phyloP scores from a whole-genome alignment of 2,329 filamentous ascomycete species.

The Beauveria medogensis region DNA sequence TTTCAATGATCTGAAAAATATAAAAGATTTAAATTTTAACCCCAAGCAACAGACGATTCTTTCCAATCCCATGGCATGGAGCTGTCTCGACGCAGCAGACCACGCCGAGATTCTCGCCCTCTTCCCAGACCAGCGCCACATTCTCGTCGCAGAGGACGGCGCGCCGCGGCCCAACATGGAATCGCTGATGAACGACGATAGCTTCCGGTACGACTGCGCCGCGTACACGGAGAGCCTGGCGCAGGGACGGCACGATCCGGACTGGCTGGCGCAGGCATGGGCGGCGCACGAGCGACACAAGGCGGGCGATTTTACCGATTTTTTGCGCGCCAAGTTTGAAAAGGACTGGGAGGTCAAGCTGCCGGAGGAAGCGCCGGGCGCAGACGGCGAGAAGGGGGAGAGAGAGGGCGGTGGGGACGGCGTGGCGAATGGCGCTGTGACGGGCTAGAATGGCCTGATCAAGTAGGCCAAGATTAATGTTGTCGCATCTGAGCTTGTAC shows the following conservation, averaged over 20 bases:
- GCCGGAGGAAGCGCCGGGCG: constrained; percentile 13
- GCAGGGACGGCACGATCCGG: constrained; percentile 41
- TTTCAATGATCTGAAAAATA: not conserved
- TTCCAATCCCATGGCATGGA: constrained; percentile 31
- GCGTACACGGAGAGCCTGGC: constrained; percentile 38
- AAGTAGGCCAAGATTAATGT: not conserved
- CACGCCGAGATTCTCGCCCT: constrained; percentile 28
- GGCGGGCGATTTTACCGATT: constrained; percentile 42
- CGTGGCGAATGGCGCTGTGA: not conserved
- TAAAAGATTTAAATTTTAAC: not conserved
- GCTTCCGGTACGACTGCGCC: constrained; percentile 39
- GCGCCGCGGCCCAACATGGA: constrained; percentile 33
- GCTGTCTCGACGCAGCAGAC: constrained; percentile 25
- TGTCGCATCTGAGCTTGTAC: not conserved
- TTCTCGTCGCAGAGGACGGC: constrained; percentile 22
- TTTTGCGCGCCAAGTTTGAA: constrained; percentile 36
- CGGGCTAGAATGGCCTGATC: not conserved
- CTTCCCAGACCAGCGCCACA: constrained; percentile 30
- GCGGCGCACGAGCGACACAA: constrained; percentile 40
- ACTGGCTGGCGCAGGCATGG: constrained; percentile 46
- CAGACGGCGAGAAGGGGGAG: not conserved
- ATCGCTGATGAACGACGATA: constrained; percentile 37
- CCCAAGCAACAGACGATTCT: constrained; percentile 24
- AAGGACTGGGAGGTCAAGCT: constrained; percentile 39
- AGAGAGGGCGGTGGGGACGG: not conserved